phyloP scores from a whole-genome alignment of 257 asterid genomes.

The Nicotiana benthamiana region DNA sequence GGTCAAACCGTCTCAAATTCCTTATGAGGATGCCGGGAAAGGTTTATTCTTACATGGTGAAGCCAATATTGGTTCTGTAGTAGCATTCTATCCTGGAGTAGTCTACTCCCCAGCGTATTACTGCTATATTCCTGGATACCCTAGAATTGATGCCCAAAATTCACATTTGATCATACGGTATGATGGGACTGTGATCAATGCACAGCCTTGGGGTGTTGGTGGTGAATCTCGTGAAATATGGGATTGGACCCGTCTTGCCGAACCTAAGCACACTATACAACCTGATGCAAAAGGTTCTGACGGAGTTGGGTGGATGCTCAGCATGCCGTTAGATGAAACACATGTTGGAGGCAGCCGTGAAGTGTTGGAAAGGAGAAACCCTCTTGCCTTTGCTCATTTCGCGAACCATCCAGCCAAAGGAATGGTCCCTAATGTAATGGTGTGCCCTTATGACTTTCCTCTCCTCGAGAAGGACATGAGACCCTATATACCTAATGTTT shows the following conservation, averaged over 20 bases:
- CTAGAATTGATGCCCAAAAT: slow-evolving; percentile 67
- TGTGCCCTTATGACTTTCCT: slow-evolving; percentile 79
- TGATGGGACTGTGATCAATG: slow-evolving; percentile 81
- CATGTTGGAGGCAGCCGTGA: slow-evolving; percentile 33
- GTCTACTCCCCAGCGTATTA: slow-evolving; percentile 75
- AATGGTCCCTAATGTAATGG: slow-evolving; percentile 66
- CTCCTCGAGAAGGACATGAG: slow-evolving; percentile 59
- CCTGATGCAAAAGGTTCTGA: slow-evolving; percentile 46
- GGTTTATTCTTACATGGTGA: slow-evolving; percentile 79
- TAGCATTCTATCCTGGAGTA: slow-evolving; percentile 89
- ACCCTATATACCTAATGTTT: slow-evolving; percentile 61
- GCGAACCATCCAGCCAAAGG: slow-evolving; percentile 82
- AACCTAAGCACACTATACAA: slow-evolving; percentile 15
- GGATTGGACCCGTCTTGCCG: slow-evolving; percentile 35
- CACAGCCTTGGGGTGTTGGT: slow-evolving; percentile 92
- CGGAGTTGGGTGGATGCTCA: slow-evolving; percentile 59
- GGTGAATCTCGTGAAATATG: slow-evolving; percentile 68
- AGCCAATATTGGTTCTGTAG: slow-evolving; percentile 65
- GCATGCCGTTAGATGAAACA: slow-evolving; percentile 57
- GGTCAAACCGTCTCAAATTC: slow-evolving; percentile 70
- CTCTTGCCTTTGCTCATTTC: slow-evolving; percentile 80
- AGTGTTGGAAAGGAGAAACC: slow-evolving; percentile 71
- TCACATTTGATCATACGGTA: slow-evolving; percentile 81
- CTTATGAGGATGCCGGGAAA: slow-evolving; percentile 74
- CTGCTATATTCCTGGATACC: slow-evolving; percentile 81